phyloP scores from a whole-genome alignment of 371 early-diverging fungal species.

The Batkoa obscura region DNA sequence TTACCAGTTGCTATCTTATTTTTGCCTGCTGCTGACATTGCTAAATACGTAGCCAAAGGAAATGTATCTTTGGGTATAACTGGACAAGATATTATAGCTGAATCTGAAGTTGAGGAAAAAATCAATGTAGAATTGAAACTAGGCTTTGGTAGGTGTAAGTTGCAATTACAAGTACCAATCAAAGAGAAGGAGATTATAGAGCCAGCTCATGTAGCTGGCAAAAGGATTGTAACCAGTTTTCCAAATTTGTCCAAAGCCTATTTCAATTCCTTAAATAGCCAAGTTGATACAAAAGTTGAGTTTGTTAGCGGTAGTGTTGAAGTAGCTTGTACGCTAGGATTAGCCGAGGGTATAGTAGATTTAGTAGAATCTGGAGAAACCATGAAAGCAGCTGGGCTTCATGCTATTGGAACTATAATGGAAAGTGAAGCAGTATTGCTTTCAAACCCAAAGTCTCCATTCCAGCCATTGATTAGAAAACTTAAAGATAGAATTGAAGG shows the following conservation, averaged over 20 bases:
- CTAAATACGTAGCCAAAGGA: conserved; percentile 84
- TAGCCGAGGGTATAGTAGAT: conserved; percentile 84
- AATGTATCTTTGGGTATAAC: conserved; percentile 93
- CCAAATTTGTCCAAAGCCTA: conserved; percentile 36
- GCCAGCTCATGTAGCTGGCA: conserved; percentile 26
- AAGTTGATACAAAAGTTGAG: conserved; percentile 43
- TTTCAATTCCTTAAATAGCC: conserved; percentile 47
- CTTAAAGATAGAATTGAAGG: conserved; percentile 73
- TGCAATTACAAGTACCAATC: conserved; percentile 62
- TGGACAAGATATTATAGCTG: conserved; percentile 82
- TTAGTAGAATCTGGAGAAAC: conserved; percentile 85
- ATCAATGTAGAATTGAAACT: conserved; percentile 52
- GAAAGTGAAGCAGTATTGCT: conserved; percentile 70
- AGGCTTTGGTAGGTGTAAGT: conserved; percentile 81
- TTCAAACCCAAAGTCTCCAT: conserved; percentile 29
- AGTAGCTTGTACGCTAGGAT: conserved; percentile 85
- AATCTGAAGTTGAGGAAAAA: conserved; percentile 44
- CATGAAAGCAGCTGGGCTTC: conserved; percentile 93
- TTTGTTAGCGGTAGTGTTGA: conserved; percentile 89
- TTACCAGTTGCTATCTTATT: conserved; percentile 83
- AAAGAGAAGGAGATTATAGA: conserved; percentile 4
- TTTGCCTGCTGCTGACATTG: conserved; percentile 86
- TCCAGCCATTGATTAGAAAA: conserved; percentile 44
- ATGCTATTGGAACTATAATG: conserved; percentile 61
- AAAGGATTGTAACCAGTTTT: conserved; percentile 85